Percentiles rank a stretch among this genome's conserved stretches.
These are phyloP conservation scores for Harringtonia lauricola DNA, from an alignment of 2,329 filamentous ascomycete species.

Conservation along the genomic window DNA sequence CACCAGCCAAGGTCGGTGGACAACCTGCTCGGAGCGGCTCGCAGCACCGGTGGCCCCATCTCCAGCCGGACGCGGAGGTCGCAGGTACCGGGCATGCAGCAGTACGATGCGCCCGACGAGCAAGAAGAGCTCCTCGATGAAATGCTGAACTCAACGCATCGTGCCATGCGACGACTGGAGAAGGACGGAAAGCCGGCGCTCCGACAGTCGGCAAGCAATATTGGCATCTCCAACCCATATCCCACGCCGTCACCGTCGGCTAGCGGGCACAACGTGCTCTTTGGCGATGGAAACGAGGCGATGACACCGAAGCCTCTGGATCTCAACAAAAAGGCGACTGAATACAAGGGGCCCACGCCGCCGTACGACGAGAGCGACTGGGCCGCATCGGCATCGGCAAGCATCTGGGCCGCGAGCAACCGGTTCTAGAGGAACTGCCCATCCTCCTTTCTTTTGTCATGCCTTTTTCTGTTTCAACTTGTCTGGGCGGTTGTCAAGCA, in stretches of 20 bases:
- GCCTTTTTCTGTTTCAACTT: too few relatives aligned
- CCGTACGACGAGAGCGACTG: conserved; percentile 92
- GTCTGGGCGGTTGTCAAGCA: neutral
- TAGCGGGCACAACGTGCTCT: conserved; percentile 66
- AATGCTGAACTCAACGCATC: conserved; percentile 65
- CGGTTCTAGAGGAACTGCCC: conserved; percentile 46
- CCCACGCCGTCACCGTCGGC: conserved; percentile 67
- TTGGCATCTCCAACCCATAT: conserved; percentile 50
- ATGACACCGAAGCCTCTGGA: conserved; percentile 61
- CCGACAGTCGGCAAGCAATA: conserved; percentile 53
- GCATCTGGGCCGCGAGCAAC: conserved; percentile 65
- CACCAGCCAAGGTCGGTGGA: conserved; percentile 54
- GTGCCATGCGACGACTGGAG: conserved; percentile 62
- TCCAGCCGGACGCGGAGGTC: conserved; percentile 73
- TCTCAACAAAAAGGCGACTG: conserved; percentile 45
- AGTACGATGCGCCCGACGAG: conserved; percentile 91
- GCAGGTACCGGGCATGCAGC: conserved; percentile 66
- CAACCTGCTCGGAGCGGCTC: conserved; percentile 45
- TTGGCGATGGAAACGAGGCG: conserved; percentile 52
- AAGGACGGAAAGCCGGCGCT: conserved; percentile 38
- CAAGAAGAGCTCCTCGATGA: conserved; percentile 94
- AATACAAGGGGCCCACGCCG: conserved; percentile 82
- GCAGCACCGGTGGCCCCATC: conserved; percentile 44
- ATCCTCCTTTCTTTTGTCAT: neutral
- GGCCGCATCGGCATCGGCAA: conserved; percentile 72